Evolutionary conservation across 2,329 filamentous ascomycete genomes (phyloP), one percentile per base, ranked within the genome.

Genomic region (Nigrograna mackinnonii): DNA sequence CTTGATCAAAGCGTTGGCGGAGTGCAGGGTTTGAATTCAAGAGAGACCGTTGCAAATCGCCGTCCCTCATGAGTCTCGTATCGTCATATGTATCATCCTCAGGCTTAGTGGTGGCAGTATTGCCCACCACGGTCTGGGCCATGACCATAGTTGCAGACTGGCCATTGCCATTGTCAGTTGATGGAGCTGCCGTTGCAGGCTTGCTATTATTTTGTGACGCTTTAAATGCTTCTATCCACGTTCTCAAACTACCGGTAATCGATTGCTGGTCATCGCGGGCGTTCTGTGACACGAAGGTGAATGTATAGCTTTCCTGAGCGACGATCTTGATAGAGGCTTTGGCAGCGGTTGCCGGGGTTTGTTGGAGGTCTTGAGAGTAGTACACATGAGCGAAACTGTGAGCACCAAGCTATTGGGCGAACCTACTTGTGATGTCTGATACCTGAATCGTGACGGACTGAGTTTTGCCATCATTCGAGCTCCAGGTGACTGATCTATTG

Each of bases 291-390:
- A 90, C 95, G 72, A 99, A 97, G 51, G 88, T 86, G 68, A 99
- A 96, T 36, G 92, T 82, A 64, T 95, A 89, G 41, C 84, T 82
- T 34, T 85, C 79, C 14, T 91, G 87, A 49, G 87, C 87, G 56
- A 96, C 89, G 41, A 99, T 86, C 68, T 94, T 96, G 46, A 97
- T 80, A 79, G 96, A 96, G 39, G 95, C 91, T 76, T 96, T 96
- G 14, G 90, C 77, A 24, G 83, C 85, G n/a, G 79, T 85, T 46
- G 90, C 89, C 11, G 94, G 91, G 1, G 94, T 97, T 68, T 97
- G 92, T 69, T 99, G 92, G 36, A 99, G 82, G 72, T 97, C 89
- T 94, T 31, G 14, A n/a, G n/a, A n/a, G n/a, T n/a, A n/a, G n/a
- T n/a, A n/a, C n/a, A n/a, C n/a, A n/a, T n/a, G n/a, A n/a, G n/a